Evolutionary conservation across 352 stramenopile species (phyloP).

Genomic region (Achlya hypogyna): DNA sequence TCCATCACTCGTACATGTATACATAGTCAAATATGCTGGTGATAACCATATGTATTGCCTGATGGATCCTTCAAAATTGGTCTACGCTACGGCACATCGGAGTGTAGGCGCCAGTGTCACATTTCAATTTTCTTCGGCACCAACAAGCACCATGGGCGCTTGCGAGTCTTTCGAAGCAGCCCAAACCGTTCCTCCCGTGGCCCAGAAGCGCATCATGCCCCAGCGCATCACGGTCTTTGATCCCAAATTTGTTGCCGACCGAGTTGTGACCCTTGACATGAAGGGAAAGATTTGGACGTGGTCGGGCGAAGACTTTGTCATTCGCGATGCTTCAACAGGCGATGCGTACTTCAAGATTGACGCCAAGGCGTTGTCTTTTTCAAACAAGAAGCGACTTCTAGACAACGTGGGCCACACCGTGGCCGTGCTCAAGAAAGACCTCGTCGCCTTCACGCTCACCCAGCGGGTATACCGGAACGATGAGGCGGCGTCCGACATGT

Average conservation of each 20-base stretch:
- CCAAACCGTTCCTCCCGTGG: no score
- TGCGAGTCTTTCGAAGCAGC: no score
- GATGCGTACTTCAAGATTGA: not conserved
- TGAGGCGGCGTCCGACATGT: not conserved
- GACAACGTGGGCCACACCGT: not conserved
- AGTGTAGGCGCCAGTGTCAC: no score
- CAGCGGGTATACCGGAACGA: not conserved
- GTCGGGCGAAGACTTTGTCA: not conserved
- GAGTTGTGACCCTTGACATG: not conserved
- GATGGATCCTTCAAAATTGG: no score
- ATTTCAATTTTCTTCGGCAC: no score
- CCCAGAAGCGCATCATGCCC: no score
- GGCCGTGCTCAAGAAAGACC: not conserved
- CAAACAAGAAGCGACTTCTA: not conserved
- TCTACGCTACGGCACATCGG: no score
- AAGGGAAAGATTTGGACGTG: not conserved
- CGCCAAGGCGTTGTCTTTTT: not conserved
- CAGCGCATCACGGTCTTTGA: no score
- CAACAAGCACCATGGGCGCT: no score
- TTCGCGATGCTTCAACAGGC: not conserved
- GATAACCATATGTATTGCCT: no score
- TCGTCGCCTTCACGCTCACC: not conserved
- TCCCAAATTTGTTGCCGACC: not conserved
- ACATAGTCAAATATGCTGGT: no score
- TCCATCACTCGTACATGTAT: no score